These are phyloP conservation scores for Silene coronaria DNA, from an alignment of 179 eudicot genomes.

Conservation along the genomic window DNA sequence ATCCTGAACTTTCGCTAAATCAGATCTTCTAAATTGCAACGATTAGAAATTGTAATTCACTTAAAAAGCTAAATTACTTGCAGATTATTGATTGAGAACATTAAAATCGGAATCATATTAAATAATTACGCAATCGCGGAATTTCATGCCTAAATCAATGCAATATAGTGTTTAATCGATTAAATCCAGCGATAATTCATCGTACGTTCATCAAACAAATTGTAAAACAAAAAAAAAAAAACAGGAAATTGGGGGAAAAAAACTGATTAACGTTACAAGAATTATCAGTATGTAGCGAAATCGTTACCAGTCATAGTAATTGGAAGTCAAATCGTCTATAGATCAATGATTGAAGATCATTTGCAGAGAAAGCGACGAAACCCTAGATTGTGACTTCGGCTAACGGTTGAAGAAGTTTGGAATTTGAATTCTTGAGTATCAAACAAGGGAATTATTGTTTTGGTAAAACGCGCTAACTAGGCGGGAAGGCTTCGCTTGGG, in stretches of 20 bases:
- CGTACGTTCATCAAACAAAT: background rate
- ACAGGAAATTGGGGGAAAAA: background rate
- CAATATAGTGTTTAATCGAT: background rate
- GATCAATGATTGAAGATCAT: background rate
- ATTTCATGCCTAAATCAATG: background rate
- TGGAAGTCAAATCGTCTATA: background rate
- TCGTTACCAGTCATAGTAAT: background rate
- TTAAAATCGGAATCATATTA: background rate
- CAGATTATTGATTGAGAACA: background rate
- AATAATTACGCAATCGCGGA: background rate
- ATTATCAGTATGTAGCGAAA: background rate
- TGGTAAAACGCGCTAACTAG: background rate
- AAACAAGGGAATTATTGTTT: background rate
- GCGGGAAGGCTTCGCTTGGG: slow-evolving; percentile 11
- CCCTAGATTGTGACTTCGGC: background rate
- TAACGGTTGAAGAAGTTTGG: background rate
- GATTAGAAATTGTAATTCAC: background rate
- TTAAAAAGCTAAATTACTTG: background rate
- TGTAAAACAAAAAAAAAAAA: background rate
- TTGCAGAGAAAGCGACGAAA: background rate
- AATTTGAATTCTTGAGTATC: background rate
- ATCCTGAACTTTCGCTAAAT: background rate
- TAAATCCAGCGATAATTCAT: background rate
- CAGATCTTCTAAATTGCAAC: background rate
- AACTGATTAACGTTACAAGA: background rate